phyloP scores from a whole-genome alignment of 352 stramenopile genomes.

The Phytophthora crassamura region DNA sequence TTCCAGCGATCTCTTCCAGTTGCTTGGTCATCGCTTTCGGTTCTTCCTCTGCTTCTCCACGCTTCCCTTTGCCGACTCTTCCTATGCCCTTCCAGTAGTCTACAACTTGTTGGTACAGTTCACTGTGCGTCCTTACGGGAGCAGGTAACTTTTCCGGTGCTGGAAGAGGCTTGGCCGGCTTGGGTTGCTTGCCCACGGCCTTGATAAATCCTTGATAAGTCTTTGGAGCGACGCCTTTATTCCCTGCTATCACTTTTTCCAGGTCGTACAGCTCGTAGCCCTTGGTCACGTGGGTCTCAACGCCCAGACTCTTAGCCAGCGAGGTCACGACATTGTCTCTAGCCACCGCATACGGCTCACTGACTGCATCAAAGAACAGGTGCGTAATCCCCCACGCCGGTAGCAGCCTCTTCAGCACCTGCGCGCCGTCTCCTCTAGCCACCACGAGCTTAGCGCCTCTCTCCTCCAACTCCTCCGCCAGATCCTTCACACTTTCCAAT shows the following conservation, averaged over 20 bases:
- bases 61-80: slow-evolving; percentile 19
- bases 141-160: slow-evolving; percentile 50
- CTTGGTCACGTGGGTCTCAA: slow-evolving; percentile 74
- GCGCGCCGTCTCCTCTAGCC: slow-evolving; percentile 73
- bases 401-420: slow-evolving; percentile 83
- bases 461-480: slow-evolving; percentile 68
- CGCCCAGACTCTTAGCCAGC: slow-evolving; percentile 51
- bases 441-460: slow-evolving; percentile 75
- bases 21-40: slow-evolving; percentile 19
- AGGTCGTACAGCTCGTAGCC: slow-evolving; percentile 78
- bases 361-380: slow-evolving; percentile 92
- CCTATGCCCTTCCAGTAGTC: slow-evolving; percentile 41
- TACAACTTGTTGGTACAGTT: slow-evolving; percentile 68
- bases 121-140: slow-evolving; percentile 41
- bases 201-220: slow-evolving; percentile 78
- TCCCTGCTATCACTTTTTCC: slow-evolving; percentile 59
- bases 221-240: slow-evolving; percentile 63
- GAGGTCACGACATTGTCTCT: slow-evolving; percentile 71
- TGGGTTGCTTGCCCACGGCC: slow-evolving; percentile 52
- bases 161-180: slow-evolving; percentile 50
- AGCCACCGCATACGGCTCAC: slow-evolving; percentile 89
- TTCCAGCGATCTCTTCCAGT: slow-evolving; percentile 53
- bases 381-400: slow-evolving; percentile 89
- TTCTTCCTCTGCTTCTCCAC: slow-evolving; percentile 13
- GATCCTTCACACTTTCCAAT: slow-evolving; percentile 91